Evolutionary conservation across 2,329 filamentous ascomycete species (phyloP).

Genomic region (Sclerotinia sclerotiorum): DNA sequence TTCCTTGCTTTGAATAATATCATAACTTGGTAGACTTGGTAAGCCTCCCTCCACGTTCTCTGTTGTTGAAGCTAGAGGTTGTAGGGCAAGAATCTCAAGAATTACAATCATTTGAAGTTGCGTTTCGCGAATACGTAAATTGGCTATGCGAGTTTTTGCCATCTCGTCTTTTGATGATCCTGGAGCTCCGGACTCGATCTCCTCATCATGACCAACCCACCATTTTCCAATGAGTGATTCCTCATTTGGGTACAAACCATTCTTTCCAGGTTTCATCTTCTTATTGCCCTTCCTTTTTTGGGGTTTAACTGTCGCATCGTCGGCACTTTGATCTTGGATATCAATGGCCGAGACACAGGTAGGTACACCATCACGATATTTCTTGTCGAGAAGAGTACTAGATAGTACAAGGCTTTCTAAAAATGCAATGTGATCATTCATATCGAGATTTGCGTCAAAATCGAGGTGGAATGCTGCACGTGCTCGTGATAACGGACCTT

Average conservation of each 20-base stretch:
- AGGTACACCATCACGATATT: constrained; percentile 71
- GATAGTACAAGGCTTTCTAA: constrained; percentile 67
- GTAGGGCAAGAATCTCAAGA: constrained; percentile 72
- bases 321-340: constrained; percentile 51
- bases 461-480: constrained; percentile 68
- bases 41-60: constrained; percentile 36
- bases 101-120: constrained; percentile 79
- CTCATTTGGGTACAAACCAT: constrained; percentile 68
- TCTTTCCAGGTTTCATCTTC: constrained; percentile 66
- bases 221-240: constrained; percentile 64
- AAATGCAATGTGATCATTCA: constrained; percentile 65
- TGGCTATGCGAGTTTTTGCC: constrained; percentile 59
- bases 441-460: constrained; percentile 58
- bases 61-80: constrained; percentile 50
- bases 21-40: constrained; percentile 37
- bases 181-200: constrained; percentile 48
- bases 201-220: constrained; percentile 64
- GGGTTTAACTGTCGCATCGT: constrained; percentile 47
- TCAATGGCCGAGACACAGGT: constrained; percentile 57
- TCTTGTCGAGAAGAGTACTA: constrained; percentile 71
- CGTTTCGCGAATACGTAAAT: constrained; percentile 72
- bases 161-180: constrained; percentile 52
- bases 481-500: constrained; percentile 74
- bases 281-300: constrained; percentile 57
- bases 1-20: constrained; percentile 29